Base-by-base conservation (phyloP, 2,329 filamentous ascomycete species). In the Verticillium isaacii region DNA sequence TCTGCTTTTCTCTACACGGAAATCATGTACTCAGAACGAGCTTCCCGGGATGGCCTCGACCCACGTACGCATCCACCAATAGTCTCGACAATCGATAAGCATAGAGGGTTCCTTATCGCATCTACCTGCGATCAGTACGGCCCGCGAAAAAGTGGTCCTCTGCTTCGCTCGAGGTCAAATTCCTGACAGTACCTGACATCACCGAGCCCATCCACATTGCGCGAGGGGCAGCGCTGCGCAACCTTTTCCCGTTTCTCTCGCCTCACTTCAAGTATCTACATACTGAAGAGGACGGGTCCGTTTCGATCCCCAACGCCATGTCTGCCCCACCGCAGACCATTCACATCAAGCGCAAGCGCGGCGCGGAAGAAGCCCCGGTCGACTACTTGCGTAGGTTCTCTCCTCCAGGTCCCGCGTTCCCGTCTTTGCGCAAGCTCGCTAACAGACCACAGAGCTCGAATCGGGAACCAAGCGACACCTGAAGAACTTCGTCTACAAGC, bases 301-400 rank as follows among this genome's bases (percentile, higher is more conserved):
- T 9, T 19, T 17, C 17, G 11, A 17, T 19, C 15, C 2, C 14
- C 32, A 56, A 14, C 65, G 60, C 56, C 60, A 86, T 86, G 84
- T 84, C 84, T 57, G 74, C 85, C 4, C 85, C 84, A 29, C 84
- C 84, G 32, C 80, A 85, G 64, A 74, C 84, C 57, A 87, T 87
- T 72, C 81, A 82, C 62, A 81, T 87, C 66, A 87, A 87, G 78
- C 83, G 85, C 68, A 87, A 87, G 74, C 81, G 82, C 50, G 80
- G 79, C 58, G 82, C 81, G 17, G 80, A 83, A 62, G 78, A 80
- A 37, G 74, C 76, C 14, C 82, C 84, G 3, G 80, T 86, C 58
- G 80, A 83, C 60, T 85, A 84, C 67, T 78, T 87, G 56, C 79
- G 83, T 86, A 68, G 64, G 81, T 34, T 19, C 17, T 58, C 56